These are phyloP conservation scores for Filobasidium uniguttulatum DNA, from an alignment of 1,284 basidiomycete genomes.

Conservation along the genomic window DNA sequence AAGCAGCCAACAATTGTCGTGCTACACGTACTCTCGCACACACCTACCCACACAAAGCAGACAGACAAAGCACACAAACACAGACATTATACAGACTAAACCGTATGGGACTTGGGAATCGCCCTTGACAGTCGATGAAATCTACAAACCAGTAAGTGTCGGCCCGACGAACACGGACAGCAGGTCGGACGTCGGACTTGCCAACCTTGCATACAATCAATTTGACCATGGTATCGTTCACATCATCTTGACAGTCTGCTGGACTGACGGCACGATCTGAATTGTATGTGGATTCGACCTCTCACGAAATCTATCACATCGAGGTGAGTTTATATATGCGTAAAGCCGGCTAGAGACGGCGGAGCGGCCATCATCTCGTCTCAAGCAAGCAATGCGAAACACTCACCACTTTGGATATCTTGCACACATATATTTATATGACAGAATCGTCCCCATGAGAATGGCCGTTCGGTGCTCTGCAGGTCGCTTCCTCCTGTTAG, in stretches of 20 bases:
- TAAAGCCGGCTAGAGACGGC: no score
- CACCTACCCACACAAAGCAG: no score
- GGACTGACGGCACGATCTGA: background rate
- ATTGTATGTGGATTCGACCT: conserved; percentile 7
- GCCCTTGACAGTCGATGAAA: conserved; percentile 1
- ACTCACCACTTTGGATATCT: no score
- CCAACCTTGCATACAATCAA: no score
- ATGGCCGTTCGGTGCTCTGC: conserved; percentile 11
- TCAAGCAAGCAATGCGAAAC: background rate
- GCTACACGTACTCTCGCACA: no score
- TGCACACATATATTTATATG: background rate
- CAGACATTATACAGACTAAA: background rate
- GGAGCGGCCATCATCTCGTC: no score
- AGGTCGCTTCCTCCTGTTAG: background rate
- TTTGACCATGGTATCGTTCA: background rate
- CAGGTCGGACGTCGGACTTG: no score
- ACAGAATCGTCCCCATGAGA: conserved; percentile 11
- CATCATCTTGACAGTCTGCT: background rate
- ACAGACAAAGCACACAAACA: no score
- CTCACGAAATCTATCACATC: conserved; percentile 11
- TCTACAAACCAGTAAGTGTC: conserved; percentile 4
- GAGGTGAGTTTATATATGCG: conserved; percentile 3
- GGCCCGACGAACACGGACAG: no score
- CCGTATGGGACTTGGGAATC: conserved; percentile 7
- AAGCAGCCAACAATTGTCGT: no score